Percentiles rank a stretch among this genome's conserved stretches.
Conservation (phyloP, 805 yeast species). For the Isabelozyma gotoi region DNA sequence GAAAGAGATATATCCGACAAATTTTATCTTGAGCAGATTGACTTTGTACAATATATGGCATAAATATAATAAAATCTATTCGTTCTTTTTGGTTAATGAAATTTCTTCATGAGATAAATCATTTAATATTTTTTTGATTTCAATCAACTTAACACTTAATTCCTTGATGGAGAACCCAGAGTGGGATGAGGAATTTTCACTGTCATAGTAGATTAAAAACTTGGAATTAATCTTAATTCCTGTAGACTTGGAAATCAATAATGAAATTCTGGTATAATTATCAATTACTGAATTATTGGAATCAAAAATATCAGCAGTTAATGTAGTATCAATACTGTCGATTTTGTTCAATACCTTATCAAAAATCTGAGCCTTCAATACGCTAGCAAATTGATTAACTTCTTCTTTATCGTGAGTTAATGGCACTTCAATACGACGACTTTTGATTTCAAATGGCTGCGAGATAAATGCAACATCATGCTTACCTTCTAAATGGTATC, state of each 20-base stretch:
- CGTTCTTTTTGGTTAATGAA: slow-evolving; percentile 9
- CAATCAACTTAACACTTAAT: slow-evolving; percentile 32
- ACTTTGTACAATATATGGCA: too few species aligned
- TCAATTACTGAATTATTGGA: slow-evolving; percentile 24
- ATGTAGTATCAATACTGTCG: slow-evolving; percentile 22
- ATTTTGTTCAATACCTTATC: slow-evolving; percentile 26
- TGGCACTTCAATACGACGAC: slow-evolving; percentile 40
- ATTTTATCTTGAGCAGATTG: too few species aligned
- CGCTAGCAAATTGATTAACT: slow-evolving; percentile 26
- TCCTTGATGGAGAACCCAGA: slow-evolving; percentile 25
- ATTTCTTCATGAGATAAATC: slow-evolving; percentile 26
- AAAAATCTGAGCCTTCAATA: slow-evolving; percentile 30
- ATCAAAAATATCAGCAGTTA: slow-evolving; percentile 18
- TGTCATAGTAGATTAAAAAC: slow-evolving; percentile 27
- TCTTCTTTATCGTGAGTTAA: slow-evolving; percentile 20
- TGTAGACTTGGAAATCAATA: slow-evolving; percentile 32
- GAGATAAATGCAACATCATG: slow-evolving; percentile 71
- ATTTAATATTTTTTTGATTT: slow-evolving; percentile 34
- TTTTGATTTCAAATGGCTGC: slow-evolving; percentile 60
- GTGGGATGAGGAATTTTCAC: slow-evolving; percentile 9
- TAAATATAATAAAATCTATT: neutral
- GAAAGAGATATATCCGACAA: too few species aligned
- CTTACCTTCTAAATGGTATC: slow-evolving; percentile 65
- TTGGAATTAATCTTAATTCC: slow-evolving; percentile 37
- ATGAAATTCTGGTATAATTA: slow-evolving; percentile 24